phyloP scores from a whole-genome alignment of 495 filamentous ascomycete genomes.

The Thermochaetoides thermophila region DNA sequence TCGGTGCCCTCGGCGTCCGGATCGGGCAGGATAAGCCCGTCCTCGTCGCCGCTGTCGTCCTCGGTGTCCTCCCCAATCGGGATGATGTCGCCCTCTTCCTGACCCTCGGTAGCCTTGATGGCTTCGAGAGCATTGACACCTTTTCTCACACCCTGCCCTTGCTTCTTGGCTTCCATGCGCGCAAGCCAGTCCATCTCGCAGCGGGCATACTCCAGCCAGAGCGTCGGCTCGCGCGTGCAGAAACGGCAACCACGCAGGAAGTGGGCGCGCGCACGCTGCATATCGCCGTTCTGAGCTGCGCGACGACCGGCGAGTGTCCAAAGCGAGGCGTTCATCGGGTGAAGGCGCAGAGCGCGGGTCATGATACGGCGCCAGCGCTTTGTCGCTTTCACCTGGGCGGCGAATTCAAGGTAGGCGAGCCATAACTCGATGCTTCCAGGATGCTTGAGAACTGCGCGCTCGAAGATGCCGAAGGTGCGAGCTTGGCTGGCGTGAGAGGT shows the following conservation, averaged over 20 bases:
- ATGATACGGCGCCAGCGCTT: slow-evolving; percentile 69
- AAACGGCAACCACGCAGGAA: slow-evolving; percentile 87
- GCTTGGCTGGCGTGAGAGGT: slow-evolving; percentile 51
- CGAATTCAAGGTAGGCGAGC: slow-evolving; percentile 82
- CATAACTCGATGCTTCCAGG: slow-evolving; percentile 72
- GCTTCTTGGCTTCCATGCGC: slow-evolving; percentile 59
- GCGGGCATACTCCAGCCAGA: slow-evolving; percentile 86
- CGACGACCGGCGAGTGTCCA: slow-evolving; percentile 78
- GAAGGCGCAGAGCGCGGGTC: slow-evolving; percentile 63
- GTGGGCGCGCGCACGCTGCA: slow-evolving; percentile 59
- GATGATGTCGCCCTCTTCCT: slow-evolving; percentile 16
- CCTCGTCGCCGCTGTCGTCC: slow-evolving; percentile 25
- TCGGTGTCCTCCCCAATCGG: slow-evolving; percentile 27
- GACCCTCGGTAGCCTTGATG: slow-evolving; percentile 23
- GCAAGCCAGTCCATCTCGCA: slow-evolving; percentile 85
- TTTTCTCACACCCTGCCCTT: slow-evolving; percentile 40
- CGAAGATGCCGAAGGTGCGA: slow-evolving; percentile 75
- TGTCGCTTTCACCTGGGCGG: slow-evolving; percentile 55
- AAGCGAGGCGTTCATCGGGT: slow-evolving; percentile 67
- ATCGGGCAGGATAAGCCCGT: slow-evolving; percentile 29
- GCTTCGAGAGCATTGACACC: slow-evolving; percentile 23
- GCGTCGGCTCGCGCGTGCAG: slow-evolving; percentile 49
- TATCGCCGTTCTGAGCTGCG: slow-evolving; percentile 66
- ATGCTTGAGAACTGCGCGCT: slow-evolving; percentile 76
- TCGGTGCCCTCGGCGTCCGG: slow-evolving; percentile 18